Conservation (phyloP, 2,329 filamentous ascomycete species). For the Cercospora nicotianae region DNA sequence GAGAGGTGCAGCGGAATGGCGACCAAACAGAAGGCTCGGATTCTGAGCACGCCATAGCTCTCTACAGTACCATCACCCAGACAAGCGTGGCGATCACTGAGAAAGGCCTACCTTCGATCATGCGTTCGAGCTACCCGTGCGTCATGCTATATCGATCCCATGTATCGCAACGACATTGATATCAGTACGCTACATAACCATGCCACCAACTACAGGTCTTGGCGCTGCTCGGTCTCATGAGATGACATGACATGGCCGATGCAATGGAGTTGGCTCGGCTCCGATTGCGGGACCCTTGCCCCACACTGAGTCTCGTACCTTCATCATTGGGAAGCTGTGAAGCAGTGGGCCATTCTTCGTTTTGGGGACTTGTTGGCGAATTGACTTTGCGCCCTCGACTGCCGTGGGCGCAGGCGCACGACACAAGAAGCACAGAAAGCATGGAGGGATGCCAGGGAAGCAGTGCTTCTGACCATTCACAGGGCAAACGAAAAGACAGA, state of each 20-base stretch:
- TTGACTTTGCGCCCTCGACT: neutral
- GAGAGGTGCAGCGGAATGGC: neutral
- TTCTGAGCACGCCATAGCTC: constrained; percentile 11
- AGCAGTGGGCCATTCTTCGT: neutral
- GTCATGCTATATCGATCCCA: neutral
- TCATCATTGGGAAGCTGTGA: constrained; percentile 4
- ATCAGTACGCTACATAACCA: neutral
- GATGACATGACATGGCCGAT: constrained; percentile 1
- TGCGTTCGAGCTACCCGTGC: neutral
- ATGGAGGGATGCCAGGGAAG: neutral
- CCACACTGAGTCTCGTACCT: constrained; percentile 13
- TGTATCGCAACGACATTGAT: neutral
- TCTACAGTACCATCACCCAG: neutral
- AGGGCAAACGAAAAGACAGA: neutral
- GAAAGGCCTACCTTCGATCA: neutral
- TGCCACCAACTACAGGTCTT: neutral
- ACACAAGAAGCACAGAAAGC: neutral
- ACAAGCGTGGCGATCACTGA: neutral
- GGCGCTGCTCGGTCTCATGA: neutral
- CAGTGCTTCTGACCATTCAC: neutral
- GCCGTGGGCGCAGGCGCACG: neutral
- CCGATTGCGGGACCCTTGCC: constrained; percentile 2
- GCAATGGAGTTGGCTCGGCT: constrained; percentile 1
- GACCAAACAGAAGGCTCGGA: constrained; percentile 12
- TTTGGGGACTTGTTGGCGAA: neutral